These are phyloP conservation scores for Botrytis porri DNA, from an alignment of 2,329 filamentous ascomycete genomes.

Conservation along the genomic window DNA sequence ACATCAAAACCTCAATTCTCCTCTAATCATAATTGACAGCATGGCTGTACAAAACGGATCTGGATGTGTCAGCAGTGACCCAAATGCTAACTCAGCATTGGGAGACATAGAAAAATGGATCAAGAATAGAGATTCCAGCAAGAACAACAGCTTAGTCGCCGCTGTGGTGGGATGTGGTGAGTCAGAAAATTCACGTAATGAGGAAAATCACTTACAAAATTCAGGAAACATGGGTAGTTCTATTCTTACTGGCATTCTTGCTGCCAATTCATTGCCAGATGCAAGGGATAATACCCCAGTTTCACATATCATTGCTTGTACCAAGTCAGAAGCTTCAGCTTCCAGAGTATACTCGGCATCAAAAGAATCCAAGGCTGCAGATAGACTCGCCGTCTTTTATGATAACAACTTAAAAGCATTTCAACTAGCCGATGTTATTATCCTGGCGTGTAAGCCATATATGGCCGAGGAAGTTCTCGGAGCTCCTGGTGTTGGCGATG, in stretches of 20 bases:
- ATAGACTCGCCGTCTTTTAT: slow-evolving; percentile 11
- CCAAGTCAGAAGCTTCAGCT: slow-evolving; percentile 16
- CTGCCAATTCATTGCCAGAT: neutral
- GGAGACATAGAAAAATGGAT: slow-evolving; percentile 7
- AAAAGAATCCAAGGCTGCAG: slow-evolving; percentile 1
- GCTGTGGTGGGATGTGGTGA: slow-evolving; percentile 20
- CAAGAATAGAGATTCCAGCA: neutral
- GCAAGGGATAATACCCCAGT: slow-evolving; percentile 15
- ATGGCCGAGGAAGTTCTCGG: slow-evolving; percentile 19
- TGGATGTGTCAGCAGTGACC: neutral
- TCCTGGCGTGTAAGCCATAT: slow-evolving; percentile 19
- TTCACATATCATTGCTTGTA: slow-evolving; percentile 18
- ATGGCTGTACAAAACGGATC: neutral
- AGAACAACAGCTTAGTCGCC: slow-evolving; percentile 7
- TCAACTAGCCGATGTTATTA: slow-evolving; percentile 10
- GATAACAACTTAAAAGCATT: slow-evolving; percentile 16
- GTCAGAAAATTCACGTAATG: neutral
- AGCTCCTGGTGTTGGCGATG: slow-evolving; percentile 11
- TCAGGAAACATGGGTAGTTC: slow-evolving; percentile 17
- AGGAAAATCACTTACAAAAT: neutral
- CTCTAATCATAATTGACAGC: neutral
- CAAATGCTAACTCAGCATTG: neutral
- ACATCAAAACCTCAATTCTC: neutral
- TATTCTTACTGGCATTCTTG: slow-evolving; percentile 15
- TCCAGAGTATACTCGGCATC: slow-evolving; percentile 9